Base-by-base conservation (phyloP, 2,329 filamentous ascomycete genomes). In the Anthostomella pinea region DNA sequence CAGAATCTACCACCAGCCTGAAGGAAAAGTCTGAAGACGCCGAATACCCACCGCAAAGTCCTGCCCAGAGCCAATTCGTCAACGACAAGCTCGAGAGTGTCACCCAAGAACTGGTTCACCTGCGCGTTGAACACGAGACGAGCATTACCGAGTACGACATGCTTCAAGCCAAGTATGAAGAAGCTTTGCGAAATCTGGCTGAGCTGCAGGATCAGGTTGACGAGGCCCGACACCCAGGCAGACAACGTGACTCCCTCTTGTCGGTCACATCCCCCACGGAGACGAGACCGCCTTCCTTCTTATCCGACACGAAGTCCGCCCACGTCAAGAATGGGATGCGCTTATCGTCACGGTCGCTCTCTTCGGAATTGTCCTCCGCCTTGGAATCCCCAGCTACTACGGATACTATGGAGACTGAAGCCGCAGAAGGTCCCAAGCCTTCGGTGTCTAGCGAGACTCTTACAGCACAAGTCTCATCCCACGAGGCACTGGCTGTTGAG, bases 61-160 rank as follows among this genome's bases (percentile, higher is more conserved):
- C 86, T 10, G 85, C 87, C 0, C 90, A 96, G 60, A 83, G 81
- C 28, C 85, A 83, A 47, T 89, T 89, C 53, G 86, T 96, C 35
- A 85, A 86, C 6, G 91, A 97, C 59, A 96, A 97, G 66, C 77
- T 97, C 10, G 91, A 97, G 55, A 83, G 75, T 24, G 85, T 97
- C 25, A 93, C 85, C 0, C 88, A 95, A 59, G 93, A 98, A 64
- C 81, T 98, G 2, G 78, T 95, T 39, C 87, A 93, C 52, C 77
- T 98, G 33, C 85, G 87, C 11, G 83, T 94, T 25, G 89, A 96
- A 63, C 93, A 98, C 53, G 91, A 97, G 60, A 72, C 75, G 7
- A 91, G 88, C 0, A 59, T 95, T 13, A 81, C 75, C 46, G 88
- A 97, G 40, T 91, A 83, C 52, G 86, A 94, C 46, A 66, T 81